Base-by-base conservation (phyloP, 768 basidiomycete genomes). In the Pleurotus ostreatus region DNA sequence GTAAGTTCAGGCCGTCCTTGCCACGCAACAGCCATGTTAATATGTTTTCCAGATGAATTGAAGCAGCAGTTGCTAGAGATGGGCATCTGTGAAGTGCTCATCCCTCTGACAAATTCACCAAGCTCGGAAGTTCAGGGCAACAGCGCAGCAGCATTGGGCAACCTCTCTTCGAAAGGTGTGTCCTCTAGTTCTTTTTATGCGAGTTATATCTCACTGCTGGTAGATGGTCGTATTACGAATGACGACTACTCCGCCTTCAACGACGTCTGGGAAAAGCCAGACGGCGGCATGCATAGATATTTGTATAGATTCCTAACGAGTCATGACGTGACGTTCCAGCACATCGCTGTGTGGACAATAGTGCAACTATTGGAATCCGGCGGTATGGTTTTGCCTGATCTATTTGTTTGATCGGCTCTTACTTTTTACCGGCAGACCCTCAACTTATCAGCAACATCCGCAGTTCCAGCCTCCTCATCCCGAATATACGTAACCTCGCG, bases 271-370 rank as follows among this genome's bases (percentile, higher is more conserved):
- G 91, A 94, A 63, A 90, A 94, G 69, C 97, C 97, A 5, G 94
- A 97, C 56, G 97, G 95, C 16, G 97, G 97, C 43, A 88, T 99
- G 80, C 96, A 98, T 69, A 83, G 82, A 58, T 99, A 99, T 72
- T 78, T 99, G 44, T 88, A 92, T 67, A 84, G 92, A 45, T 99
- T 99, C 84, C 73, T 99, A 63, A 92, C 85, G 41, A 95, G 92
- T 66, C 77, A 89, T 5, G 97, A 99, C 66, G 88, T 92, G 12
- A 99, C 97, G 0, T 99, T 99, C 87, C 95, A 98, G 70, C 97
- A 99, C 67, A 99, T 98, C 60, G 97, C 97, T 34, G 94, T 99
- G 44, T 99, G 97, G 97, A 98, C 97, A 0, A 95, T 98, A 62
- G 95, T 98, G 22, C 97, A 99, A 67, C 74, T 99, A 18, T 78